Evolutionary conservation across 495 filamentous ascomycete genomes (phyloP).

Genomic region (Parmelia sp.): DNA sequence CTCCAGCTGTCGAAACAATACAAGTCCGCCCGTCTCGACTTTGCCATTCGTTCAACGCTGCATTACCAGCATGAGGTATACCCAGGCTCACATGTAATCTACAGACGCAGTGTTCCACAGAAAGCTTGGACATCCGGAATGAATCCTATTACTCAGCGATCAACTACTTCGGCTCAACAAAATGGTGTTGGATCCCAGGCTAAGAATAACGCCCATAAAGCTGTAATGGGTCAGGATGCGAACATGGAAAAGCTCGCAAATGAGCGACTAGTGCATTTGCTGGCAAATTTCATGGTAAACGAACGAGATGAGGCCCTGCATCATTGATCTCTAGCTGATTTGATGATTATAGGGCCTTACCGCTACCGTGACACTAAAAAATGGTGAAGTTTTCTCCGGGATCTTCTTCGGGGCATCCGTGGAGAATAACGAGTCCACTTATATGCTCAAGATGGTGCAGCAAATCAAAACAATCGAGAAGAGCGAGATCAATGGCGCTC

Average conservation of each 20-base stretch:
- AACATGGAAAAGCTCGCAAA: conserved; percentile 59
- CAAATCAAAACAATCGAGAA: conserved; percentile 48
- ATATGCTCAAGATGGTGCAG: conserved; percentile 78
- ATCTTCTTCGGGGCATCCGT: conserved; percentile 57
- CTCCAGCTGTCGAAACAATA: not conserved
- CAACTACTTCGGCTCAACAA: conserved; percentile 41
- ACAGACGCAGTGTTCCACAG: conserved; percentile 47
- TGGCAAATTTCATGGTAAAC: conserved; percentile 59
- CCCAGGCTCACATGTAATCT: conserved; percentile 7
- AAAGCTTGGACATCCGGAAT: conserved; percentile 59
- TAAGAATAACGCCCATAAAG: conserved; percentile 38
- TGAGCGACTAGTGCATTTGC: conserved; percentile 57
- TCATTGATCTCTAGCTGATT: not conserved
- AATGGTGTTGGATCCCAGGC: conserved; percentile 48
- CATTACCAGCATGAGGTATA: not conserved
- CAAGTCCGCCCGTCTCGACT: not conserved
- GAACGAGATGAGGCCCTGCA: not conserved
- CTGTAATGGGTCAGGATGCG: conserved; percentile 41
- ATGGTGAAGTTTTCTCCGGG: conserved; percentile 67
- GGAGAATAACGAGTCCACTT: conserved; percentile 52
- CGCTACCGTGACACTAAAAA: conserved; percentile 60
- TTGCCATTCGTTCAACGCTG: not conserved
- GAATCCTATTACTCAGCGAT: conserved; percentile 59
- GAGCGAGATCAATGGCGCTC: conserved; percentile 51
- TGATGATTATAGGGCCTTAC: conserved; percentile 51